Conservation (phyloP, 2,329 filamentous ascomycete genomes). For the Colletotrichum horii region DNA sequence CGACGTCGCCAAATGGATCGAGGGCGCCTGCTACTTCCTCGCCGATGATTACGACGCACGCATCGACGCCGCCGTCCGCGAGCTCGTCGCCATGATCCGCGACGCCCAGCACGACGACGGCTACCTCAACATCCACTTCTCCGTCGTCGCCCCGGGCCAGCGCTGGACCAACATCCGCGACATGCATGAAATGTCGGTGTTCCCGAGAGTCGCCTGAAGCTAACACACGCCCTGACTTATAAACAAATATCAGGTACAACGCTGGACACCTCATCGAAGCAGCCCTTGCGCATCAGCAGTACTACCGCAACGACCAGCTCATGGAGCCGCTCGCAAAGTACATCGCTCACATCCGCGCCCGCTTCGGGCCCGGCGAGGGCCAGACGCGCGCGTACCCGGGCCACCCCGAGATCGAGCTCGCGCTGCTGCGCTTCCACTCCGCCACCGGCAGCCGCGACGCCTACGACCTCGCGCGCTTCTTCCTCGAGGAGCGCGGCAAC, state of each 20-base stretch:
- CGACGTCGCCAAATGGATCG: constrained; percentile 63
- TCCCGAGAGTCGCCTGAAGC: not conserved
- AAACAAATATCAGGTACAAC: constrained; percentile 51
- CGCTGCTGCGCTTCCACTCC: constrained; percentile 42
- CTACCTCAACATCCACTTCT: constrained; percentile 69
- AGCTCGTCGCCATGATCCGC: constrained; percentile 63
- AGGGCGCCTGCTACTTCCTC: constrained; percentile 65
- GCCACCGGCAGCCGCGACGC: constrained; percentile 34
- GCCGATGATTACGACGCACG: constrained; percentile 44
- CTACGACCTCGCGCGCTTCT: constrained; percentile 57
- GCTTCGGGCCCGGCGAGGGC: constrained; percentile 53
- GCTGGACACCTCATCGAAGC: constrained; percentile 67
- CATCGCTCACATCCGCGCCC: constrained; percentile 53
- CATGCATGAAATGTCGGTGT: constrained; percentile 62
- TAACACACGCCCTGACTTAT: not conserved
- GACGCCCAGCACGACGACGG: constrained; percentile 63
- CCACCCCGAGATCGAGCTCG: constrained; percentile 60
- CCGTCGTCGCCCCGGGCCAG: constrained; percentile 59
- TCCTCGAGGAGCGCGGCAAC: constrained; percentile 62
- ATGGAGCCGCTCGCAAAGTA: constrained; percentile 60
- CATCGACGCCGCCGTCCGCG: constrained; percentile 54
- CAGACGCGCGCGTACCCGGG: constrained; percentile 66
- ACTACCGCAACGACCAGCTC: constrained; percentile 56
- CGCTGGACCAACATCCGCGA: constrained; percentile 65
- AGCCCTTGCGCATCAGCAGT: constrained; percentile 59